Conservation (phyloP, 2,329 filamentous ascomycete genomes). For the Colletotrichum sp. region DNA sequence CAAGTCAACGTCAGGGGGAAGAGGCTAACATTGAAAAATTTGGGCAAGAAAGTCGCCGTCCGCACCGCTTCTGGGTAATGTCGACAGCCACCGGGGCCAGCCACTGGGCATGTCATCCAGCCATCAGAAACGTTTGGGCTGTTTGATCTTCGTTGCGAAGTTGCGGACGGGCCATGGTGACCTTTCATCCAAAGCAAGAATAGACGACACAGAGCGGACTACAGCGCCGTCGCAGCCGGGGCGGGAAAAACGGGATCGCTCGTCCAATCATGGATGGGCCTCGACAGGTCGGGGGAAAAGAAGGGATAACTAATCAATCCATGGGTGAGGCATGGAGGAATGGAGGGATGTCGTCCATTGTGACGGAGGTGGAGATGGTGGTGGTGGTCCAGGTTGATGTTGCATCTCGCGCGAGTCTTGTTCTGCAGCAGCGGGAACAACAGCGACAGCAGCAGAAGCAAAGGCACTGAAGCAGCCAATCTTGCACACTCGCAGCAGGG, state of each 20-base stretch:
- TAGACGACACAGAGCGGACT: constrained; percentile 6
- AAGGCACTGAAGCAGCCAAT: background rate
- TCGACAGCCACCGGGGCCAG: background rate
- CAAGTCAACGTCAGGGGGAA: background rate
- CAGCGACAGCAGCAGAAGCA: background rate
- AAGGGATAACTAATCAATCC: background rate
- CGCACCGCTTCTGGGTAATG: background rate
- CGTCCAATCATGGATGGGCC: background rate
- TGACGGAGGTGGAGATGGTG: background rate
- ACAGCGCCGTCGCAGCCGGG: background rate
- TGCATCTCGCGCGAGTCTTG: background rate
- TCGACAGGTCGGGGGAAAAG: background rate
- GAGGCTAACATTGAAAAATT: background rate
- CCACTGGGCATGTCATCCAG: constrained; percentile 1
- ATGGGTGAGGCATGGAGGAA: background rate
- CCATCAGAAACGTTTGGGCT: constrained; percentile 19
- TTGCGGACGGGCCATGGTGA: background rate
- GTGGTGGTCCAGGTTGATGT: background rate
- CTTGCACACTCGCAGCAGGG: background rate
- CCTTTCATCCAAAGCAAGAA: constrained; percentile 16
- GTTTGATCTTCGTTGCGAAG: constrained; percentile 19
- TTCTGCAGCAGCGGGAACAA: background rate
- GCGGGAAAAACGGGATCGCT: background rate
- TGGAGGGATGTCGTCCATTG: background rate
- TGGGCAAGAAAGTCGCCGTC: background rate